Conservation (phyloP, 305 asterid species). For the Euphrasia arctica region DNA sequence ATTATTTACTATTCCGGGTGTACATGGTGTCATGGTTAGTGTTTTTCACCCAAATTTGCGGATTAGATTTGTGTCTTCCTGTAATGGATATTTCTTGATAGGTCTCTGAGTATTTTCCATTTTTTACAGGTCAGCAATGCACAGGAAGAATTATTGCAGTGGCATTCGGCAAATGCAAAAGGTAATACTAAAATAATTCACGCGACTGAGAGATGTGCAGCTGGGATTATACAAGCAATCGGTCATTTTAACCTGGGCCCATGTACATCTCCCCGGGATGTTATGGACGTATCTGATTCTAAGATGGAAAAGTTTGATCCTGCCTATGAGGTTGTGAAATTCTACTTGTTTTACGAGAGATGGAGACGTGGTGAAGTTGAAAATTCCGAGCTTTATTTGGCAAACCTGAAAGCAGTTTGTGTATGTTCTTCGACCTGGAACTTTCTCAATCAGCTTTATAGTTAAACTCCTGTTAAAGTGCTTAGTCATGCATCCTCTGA, state of each 20-base stretch:
- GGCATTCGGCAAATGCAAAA: constrained; percentile 90
- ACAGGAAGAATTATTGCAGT: constrained; percentile 91
- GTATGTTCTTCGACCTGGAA: constrained; percentile 46
- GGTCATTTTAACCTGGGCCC: constrained; percentile 95
- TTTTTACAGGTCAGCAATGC: constrained; percentile 83
- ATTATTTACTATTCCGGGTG: constrained; percentile 83
- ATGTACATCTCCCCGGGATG: constrained; percentile 73
- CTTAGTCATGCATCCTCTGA: not conserved
- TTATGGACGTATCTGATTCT: constrained; percentile 51
- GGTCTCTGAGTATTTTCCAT: constrained; percentile 9
- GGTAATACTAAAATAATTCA: constrained; percentile 76
- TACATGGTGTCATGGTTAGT: constrained; percentile 94
- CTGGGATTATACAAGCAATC: constrained; percentile 92
- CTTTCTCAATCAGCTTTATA: constrained; percentile 1
- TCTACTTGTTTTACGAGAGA: constrained; percentile 70
- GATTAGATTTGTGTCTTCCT: constrained; percentile 13
- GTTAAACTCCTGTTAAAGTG: not conserved
- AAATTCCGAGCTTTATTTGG: constrained; percentile 58
- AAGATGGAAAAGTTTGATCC: constrained; percentile 74
- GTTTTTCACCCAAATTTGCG: constrained; percentile 18
- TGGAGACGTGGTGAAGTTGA: constrained; percentile 93
- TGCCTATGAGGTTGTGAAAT: constrained; percentile 75
- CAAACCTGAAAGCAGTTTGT: constrained; percentile 61
- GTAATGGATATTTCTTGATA: constrained; percentile 20
- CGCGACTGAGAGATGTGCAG: constrained; percentile 94